These are phyloP conservation scores for Hordeum marinum DNA, from an alignment of 176 grass and related monocot species.

Conservation along the genomic window DNA sequence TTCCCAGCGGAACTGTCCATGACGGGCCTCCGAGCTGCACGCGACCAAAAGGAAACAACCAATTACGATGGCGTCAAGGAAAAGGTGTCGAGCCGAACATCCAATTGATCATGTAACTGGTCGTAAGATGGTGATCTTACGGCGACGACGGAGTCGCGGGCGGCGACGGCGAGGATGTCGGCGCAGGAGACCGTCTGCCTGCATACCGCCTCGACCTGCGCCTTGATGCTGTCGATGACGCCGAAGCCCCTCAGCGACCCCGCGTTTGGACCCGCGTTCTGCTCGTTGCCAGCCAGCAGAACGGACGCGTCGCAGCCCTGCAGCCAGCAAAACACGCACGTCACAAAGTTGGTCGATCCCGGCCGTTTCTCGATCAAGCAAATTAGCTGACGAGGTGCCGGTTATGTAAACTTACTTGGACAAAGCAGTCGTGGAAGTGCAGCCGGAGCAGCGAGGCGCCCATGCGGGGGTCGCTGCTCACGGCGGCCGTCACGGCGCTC, in stretches of 20 bases:
- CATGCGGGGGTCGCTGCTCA: slow-evolving; percentile 45
- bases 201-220: slow-evolving; percentile 52
- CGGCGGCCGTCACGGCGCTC: slow-evolving; percentile 44
- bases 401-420: background rate
- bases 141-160: slow-evolving; percentile 67
- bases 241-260: background rate
- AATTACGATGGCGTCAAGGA: no score
- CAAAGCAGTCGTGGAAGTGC: slow-evolving; percentile 97
- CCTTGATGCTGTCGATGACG: slow-evolving; percentile 56
- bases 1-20: slow-evolving; percentile 36
- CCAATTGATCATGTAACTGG: background rate
- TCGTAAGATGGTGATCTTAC: slow-evolving; percentile 4
- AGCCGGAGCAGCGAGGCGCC: slow-evolving; percentile 72
- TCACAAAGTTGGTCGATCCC: background rate
- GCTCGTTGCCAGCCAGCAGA: slow-evolving; percentile 42
- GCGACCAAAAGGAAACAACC: no score
- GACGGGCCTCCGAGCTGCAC: slow-evolving; percentile 30
- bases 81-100: no score
- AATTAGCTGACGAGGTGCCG: background rate
- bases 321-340: background rate
- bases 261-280: background rate
- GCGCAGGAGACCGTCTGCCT: slow-evolving; percentile 62
- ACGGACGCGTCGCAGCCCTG: slow-evolving; percentile 78
- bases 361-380: background rate
- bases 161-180: slow-evolving; percentile 60